Conservation (phyloP, 1,284 basidiomycete species). For the Fomitiporia mediterranea region DNA sequence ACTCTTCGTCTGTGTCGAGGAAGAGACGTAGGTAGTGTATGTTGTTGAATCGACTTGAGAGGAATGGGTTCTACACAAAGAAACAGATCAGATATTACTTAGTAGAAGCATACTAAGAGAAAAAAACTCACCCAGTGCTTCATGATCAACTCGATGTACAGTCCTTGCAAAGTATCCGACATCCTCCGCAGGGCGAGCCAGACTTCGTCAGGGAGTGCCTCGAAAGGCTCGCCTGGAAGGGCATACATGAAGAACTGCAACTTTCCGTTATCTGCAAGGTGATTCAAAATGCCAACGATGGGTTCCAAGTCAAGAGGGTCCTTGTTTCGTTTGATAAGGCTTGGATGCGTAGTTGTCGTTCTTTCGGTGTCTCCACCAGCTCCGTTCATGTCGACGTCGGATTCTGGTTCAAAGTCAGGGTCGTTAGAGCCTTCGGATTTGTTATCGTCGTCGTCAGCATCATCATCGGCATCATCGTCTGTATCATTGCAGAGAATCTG, state of each 20-base stretch:
- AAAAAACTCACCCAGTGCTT: conserved; percentile 8
- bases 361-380: background rate
- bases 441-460: background rate
- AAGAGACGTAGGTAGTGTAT: conserved; percentile 10
- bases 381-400: background rate
- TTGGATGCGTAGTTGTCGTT: background rate
- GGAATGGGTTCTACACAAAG: conserved; percentile 5
- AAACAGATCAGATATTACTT: background rate
- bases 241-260: conserved; percentile 18
- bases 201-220: background rate
- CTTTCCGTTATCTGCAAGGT: conserved; percentile 1
- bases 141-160: conserved; percentile 9
- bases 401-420: background rate
- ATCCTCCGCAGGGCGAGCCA: conserved; percentile 3
- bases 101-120: background rate
- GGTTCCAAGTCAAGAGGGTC: background rate
- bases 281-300: conserved; percentile 1
- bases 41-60: conserved; percentile 11
- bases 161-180: conserved; percentile 5
- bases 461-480: background rate
- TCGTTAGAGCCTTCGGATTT: background rate
- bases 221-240: conserved; percentile 7
- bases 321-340: background rate
- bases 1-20: conserved; percentile 9
- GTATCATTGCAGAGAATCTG: conserved; percentile 5